These are phyloP conservation scores for Fraxinus floribunda DNA, from an alignment of 305 asterid species.

Conservation along the genomic window DNA sequence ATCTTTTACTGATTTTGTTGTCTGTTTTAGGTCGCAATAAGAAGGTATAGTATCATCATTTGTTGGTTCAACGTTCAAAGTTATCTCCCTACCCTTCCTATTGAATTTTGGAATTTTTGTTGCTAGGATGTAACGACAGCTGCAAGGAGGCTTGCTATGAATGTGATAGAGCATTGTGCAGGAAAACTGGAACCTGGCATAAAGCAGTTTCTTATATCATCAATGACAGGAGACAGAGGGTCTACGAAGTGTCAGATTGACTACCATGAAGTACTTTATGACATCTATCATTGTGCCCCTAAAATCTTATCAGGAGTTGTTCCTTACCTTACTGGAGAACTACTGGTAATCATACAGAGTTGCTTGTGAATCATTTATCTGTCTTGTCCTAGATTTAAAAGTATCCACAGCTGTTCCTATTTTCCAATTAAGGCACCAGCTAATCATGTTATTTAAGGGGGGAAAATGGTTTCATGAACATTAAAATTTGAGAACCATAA, in stretches of 20 bases:
- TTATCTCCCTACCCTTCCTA: conserved; percentile 20
- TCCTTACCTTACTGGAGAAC: conserved; percentile 92
- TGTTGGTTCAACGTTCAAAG: conserved; percentile 9
- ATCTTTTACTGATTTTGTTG: conserved; percentile 63
- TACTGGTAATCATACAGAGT: conserved; percentile 61
- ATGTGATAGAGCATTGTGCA: conserved; percentile 75
- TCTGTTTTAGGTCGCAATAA: conserved; percentile 80
- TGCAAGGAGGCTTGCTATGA: conserved; percentile 85
- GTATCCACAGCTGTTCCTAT: not conserved
- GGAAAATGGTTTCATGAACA: conserved; percentile 8
- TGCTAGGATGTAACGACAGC: conserved; percentile 65
- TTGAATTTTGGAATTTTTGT: conserved; percentile 27
- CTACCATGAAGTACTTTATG: conserved; percentile 74
- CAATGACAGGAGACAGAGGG: conserved; percentile 81
- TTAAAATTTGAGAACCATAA: conserved; percentile 5
- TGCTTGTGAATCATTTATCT: conserved; percentile 15
- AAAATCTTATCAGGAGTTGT: conserved; percentile 83
- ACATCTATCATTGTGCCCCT: conserved; percentile 80
- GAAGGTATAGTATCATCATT: conserved; percentile 42
- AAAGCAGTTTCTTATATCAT: conserved; percentile 78
- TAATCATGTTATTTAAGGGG: conserved; percentile 18
- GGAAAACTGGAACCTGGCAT: conserved; percentile 84
- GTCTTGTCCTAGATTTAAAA: conserved; percentile 7
- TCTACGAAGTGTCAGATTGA: conserved; percentile 55
- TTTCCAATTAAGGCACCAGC: conserved; percentile 9